Conservation (phyloP, 169 alveolate species). For the Perkinsus olseni region DNA sequence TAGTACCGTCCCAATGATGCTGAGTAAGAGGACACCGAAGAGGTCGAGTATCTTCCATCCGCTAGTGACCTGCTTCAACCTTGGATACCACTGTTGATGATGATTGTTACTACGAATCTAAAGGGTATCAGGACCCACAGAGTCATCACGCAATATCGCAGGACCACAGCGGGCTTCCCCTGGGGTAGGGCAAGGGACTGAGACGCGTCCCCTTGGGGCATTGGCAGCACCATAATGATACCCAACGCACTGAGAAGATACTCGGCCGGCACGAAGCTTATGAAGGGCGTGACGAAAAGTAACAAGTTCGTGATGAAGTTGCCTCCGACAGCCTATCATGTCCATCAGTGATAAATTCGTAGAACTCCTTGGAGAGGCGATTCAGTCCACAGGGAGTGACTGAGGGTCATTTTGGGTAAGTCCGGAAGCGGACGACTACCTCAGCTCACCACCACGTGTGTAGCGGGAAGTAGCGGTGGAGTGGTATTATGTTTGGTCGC, state of each 20-base stretch:
- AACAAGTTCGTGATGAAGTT: too few relatives aligned
- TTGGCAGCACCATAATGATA: not conserved
- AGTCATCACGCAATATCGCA: not conserved
- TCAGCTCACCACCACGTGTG: too few relatives aligned
- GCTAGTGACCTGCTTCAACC: not conserved
- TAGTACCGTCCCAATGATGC: not conserved
- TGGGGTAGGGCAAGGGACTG: not conserved
- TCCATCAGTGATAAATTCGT: too few relatives aligned
- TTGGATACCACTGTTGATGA: not conserved
- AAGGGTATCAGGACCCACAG: not conserved
- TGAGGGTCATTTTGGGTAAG: too few relatives aligned
- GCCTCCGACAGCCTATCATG: too few relatives aligned
- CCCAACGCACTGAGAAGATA: not conserved
- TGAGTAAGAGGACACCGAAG: not conserved
- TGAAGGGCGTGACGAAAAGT: too few relatives aligned
- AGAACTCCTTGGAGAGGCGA: too few relatives aligned
- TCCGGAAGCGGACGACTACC: too few relatives aligned
- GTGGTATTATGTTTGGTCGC: too few relatives aligned
- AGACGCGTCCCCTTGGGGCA: not conserved
- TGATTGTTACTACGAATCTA: not conserved
- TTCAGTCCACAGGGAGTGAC: too few relatives aligned
- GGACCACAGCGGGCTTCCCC: not conserved
- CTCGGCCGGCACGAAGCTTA: not conserved
- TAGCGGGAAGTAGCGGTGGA: too few relatives aligned
- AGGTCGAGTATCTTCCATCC: not conserved